Evolutionary conservation across 1,284 basidiomycete species (phyloP).

Genomic region (Bondarzewia mesenterica): DNA sequence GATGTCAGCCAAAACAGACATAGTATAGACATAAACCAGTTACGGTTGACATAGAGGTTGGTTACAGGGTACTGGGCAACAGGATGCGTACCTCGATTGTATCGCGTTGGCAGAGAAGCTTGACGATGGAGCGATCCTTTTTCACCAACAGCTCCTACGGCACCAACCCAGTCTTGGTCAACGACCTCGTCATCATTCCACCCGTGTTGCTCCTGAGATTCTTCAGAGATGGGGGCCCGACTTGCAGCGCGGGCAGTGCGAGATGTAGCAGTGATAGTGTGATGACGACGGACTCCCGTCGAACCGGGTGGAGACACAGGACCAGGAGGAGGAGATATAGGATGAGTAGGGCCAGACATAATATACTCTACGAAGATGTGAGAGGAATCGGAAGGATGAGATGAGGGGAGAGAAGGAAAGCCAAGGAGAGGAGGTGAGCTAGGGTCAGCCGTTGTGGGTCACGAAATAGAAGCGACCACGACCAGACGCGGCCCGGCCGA

Average conservation of each 20-base stretch:
- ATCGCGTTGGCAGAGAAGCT: constrained; percentile 70
- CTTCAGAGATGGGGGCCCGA: constrained; percentile 62
- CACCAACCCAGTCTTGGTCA: constrained; percentile 71
- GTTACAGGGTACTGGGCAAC: neutral
- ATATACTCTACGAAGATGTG: constrained; percentile 8
- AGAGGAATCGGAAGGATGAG: constrained; percentile 13
- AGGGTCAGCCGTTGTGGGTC: neutral
- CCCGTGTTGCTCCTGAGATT: constrained; percentile 49
- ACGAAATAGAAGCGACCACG: neutral
- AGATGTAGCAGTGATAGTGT: constrained; percentile 74
- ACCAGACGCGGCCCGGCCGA: too few species aligned
- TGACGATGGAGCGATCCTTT: constrained; percentile 70
- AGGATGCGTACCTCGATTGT: constrained; percentile 57
- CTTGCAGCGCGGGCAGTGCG: constrained; percentile 50
- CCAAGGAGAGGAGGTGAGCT: neutral
- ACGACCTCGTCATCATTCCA: constrained; percentile 74
- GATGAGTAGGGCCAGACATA: constrained; percentile 26
- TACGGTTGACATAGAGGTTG: too few species aligned
- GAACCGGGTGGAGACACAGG: constrained; percentile 16
- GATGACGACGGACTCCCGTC: constrained; percentile 58
- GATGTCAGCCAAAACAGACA: constrained; percentile 15
- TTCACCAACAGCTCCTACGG: constrained; percentile 73
- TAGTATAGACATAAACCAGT: too few species aligned
- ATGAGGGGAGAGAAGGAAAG: constrained; percentile 2
- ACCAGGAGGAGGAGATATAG: constrained; percentile 27